Conservation (phyloP, 768 basidiomycete species). For the Mycena haematopus region DNA sequence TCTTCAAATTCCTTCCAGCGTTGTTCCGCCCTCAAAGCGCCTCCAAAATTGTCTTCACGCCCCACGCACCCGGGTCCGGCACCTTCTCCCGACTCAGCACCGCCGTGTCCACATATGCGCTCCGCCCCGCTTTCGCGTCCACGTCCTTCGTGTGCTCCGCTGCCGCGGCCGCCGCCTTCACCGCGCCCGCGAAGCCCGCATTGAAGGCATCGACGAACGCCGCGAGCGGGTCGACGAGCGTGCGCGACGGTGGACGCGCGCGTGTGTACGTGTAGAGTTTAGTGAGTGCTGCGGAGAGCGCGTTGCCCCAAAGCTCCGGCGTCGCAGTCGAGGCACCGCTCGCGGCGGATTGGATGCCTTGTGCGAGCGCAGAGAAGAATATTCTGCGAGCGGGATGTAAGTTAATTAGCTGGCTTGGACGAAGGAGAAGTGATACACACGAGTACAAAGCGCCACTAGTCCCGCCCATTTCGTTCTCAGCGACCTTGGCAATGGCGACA, state of each 20-base stretch:
- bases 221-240: conserved; percentile 89
- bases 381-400: conserved; percentile 60
- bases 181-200: conserved; percentile 55
- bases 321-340: conserved; percentile 17
- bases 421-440: conserved; percentile 49
- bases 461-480: conserved; percentile 89
- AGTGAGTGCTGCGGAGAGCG: not conserved
- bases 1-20: no score
- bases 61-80: conserved; percentile 93
- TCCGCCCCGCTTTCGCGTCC: conserved; percentile 86
- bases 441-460: conserved; percentile 92
- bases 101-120: conserved; percentile 82
- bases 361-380: conserved; percentile 88
- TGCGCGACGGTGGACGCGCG: conserved; percentile 88
- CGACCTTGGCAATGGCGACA: conserved; percentile 72
- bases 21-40: no score
- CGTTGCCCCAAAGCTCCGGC: not conserved
- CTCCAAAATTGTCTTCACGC: conserved; percentile 77
- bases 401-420: not conserved
- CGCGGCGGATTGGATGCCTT: conserved; percentile 59
- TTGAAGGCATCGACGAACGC: conserved; percentile 68
- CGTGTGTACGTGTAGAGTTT: conserved; percentile 69
- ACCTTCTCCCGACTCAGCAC: conserved; percentile 66
- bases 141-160: conserved; percentile 78
- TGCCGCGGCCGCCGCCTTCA: conserved; percentile 64